These are phyloP conservation scores for Quercus berberidifolia DNA, from an alignment of 306 rosid genomes.

Conservation along the genomic window DNA sequence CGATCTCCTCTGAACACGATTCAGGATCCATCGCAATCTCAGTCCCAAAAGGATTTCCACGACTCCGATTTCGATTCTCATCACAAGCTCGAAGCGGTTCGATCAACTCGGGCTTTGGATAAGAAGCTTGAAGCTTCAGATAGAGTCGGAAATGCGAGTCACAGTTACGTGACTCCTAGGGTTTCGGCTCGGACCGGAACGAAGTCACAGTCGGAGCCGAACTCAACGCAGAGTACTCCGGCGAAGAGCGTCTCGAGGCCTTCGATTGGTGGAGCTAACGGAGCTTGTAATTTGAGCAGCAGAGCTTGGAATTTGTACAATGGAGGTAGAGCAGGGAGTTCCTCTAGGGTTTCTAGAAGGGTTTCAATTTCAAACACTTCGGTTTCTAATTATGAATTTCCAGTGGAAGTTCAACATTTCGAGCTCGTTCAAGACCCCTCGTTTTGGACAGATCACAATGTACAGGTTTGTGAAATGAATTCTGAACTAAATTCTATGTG, in stretches of 20 bases:
- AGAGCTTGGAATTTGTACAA: conserved; percentile 27
- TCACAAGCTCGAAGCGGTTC: conserved; percentile 33
- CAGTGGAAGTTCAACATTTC: conserved; percentile 46
- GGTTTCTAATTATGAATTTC: conserved; percentile 22
- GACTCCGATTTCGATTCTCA: conserved; percentile 33
- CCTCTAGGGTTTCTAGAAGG: conserved; percentile 30
- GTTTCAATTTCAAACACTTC: conserved; percentile 12
- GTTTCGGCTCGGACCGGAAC: conserved; percentile 30
- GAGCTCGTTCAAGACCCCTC: conserved; percentile 68
- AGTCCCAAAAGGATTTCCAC: conserved; percentile 31
- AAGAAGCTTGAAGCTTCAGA: conserved; percentile 30
- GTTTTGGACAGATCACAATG: conserved; percentile 92
- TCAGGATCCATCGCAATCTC: conserved; percentile 78
- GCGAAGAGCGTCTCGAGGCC: conserved; percentile 46
- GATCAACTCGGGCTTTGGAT: conserved; percentile 30
- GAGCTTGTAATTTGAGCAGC: conserved; percentile 29
- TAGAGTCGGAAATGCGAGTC: conserved; percentile 23
- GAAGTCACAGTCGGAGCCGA: conserved; percentile 63
- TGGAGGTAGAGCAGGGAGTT: conserved; percentile 41
- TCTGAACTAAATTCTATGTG: neutral
- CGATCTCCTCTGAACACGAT: conserved; percentile 74
- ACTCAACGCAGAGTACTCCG: conserved; percentile 70
- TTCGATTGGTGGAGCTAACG: conserved; percentile 53
- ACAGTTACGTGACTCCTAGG: conserved; percentile 35
- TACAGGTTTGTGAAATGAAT: conserved; percentile 52